A percentile compares a stretch with the other conserved stretches of the same genome.
Conservation (phyloP, 2,329 filamentous ascomycete genomes). For the Colletotrichum sp. region DNA sequence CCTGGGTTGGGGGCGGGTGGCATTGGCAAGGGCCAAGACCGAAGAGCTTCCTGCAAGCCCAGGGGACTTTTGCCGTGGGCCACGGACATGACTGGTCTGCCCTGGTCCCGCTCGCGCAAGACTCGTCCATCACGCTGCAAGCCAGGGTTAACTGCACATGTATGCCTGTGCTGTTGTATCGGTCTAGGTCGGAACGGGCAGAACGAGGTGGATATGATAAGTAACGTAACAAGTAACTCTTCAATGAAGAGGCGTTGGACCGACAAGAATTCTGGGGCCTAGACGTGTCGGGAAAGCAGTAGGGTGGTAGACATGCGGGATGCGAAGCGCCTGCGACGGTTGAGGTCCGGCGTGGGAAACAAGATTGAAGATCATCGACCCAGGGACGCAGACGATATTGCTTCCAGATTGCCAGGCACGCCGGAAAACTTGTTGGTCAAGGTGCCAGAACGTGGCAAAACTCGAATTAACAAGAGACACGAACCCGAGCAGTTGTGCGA, state of each 20-base stretch:
- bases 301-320: conserved; percentile 13
- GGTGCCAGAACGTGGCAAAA: neutral
- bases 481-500: neutral
- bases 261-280: neutral
- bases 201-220: neutral
- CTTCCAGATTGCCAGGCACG: neutral
- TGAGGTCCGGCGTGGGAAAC: neutral
- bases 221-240: neutral
- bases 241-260: neutral
- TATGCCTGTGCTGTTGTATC: neutral
- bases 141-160: neutral
- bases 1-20: conserved; percentile 2
- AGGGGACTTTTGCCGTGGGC: neutral
- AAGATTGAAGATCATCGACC: neutral
- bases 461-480: neutral
- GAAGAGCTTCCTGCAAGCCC: neutral
- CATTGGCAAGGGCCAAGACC: conserved; percentile 12
- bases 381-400: neutral
- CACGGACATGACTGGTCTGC: neutral
- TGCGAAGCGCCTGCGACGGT: conserved; percentile 19
- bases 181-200: neutral
- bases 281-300: neutral
- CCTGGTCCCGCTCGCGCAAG: neutral
- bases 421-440: neutral
- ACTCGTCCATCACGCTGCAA: conserved; percentile 1